Evolutionary conservation across 306 rosid species (phyloP).

Genomic region (Notholithocarpus densiflorus): DNA sequence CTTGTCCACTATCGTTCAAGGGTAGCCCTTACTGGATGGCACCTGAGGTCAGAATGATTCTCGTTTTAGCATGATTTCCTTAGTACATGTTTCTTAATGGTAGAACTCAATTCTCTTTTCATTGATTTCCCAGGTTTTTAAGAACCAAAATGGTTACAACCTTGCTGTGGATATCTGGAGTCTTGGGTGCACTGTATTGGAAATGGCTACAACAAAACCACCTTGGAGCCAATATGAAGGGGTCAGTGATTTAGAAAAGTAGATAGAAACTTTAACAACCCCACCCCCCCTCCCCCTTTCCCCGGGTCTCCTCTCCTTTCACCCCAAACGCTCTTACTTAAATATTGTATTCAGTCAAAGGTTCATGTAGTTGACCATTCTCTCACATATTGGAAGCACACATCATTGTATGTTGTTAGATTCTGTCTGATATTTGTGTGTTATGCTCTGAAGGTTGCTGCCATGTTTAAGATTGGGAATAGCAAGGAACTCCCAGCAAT

Average conservation of each 20-base stretch:
- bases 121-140: conserved; percentile 67
- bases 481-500: conserved; percentile 72
- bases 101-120: conserved; percentile 15
- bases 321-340: neutral
- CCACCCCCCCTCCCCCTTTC: neutral
- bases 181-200: conserved; percentile 99
- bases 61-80: conserved; percentile 8
- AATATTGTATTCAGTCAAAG: neutral
- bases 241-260: conserved; percentile 48
- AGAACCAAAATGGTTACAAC: conserved; percentile 73
- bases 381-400: neutral
- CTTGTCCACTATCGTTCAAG: conserved; percentile 88
- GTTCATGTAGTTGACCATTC: neutral
- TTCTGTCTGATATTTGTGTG: conserved; percentile 24
- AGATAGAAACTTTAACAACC: neutral
- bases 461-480: conserved; percentile 89
- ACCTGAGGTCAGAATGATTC: conserved; percentile 71
- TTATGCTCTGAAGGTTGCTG: conserved; percentile 67
- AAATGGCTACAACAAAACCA: conserved; percentile 98
- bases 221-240: conserved; percentile 99
- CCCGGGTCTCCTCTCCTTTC: neutral
- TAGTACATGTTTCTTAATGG: conserved; percentile 19
- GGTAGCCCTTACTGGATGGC: conserved; percentile 99
- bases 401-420: neutral
- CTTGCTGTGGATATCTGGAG: conserved; percentile 99